Evolutionary conservation across 2,329 filamentous ascomycete genomes (phyloP), one percentile per base, ranked within the genome.

Genomic region (Sarocladium brachiariae): DNA sequence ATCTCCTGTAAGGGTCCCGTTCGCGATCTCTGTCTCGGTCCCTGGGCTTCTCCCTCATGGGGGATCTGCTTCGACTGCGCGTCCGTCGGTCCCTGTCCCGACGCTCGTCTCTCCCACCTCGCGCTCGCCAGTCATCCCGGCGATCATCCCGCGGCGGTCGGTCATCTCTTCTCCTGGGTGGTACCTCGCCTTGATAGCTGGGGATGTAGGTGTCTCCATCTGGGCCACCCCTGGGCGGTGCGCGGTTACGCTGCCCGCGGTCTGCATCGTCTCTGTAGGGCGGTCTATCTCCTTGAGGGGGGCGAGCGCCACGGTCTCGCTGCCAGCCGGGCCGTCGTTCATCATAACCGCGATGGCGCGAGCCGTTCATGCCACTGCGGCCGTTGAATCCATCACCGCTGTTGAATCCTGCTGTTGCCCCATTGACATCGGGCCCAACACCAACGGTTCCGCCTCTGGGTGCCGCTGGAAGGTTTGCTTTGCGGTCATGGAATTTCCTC

Each of bases 371-470:
- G 31, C 76, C 74, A 53, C 76, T 77, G 7, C 75, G 64, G 2
- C 65, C 61, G 18, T 70, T 71, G 53, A 74, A 80, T 9, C 70
- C 71, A 49, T 80, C 77, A 19, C 70, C 70, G 53, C 70, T 73
- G 54, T 74, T 72, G 61, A 80, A 77, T 2, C 75, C 71, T 8
- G 68, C 67, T 7, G 68, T 67, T 8, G 67, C 65, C 4, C 67
- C 65, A 54, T 77, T 74, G 9, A 75, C 74, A 24, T 75, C 74
- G 1, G 75, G 73, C n/a, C 81, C 82, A 60, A 89, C 82, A 13
- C 92, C 92, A 2, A 96, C 90, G 1, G 89, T 90, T 3, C 89
- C 92, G 11, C 91, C 92, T 58, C 92, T 90, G 0, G 93, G 93
- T 1, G 92, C 93, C 11, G 93, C 92, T 3, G 92, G 92, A 10